Base-by-base conservation (phyloP, 306 rosid species). In the Quercus dentata region DNA sequence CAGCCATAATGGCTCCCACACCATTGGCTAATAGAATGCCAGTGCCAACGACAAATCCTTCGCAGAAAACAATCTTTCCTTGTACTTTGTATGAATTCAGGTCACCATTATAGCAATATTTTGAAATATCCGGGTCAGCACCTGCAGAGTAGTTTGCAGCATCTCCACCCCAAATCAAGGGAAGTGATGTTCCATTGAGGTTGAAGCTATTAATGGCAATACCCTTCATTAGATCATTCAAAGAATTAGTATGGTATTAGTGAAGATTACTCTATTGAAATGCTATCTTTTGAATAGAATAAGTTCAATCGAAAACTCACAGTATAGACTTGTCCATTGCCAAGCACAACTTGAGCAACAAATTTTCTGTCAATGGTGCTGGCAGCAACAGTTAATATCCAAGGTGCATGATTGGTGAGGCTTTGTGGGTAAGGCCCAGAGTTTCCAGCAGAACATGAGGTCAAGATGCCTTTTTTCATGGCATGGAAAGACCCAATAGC, bases 401-500 rank as follows among this genome's bases (percentile, higher is more conserved):
- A 81, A 30, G 85, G 88, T 35, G 88, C 88, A 62, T 51, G 56
- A 74, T 81, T 85, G 28, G 59, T 1, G 51, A 81, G 33, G 3
- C 72, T 3, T 2, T 2, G 21, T 1, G 82, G 80, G 27, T 10
- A 8, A 74, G 85, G 80, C 8, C 88, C 85, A 11, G 51, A 15
- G 63, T 85, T 85, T 46, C 85, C 85, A 54, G 85, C 85, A n/a
- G 87, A 84, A 54, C n/a, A n/a, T 8, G 85, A 76, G 69, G 80
- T 77, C 74, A 84, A 44, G n/a, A 80, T 77, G 18, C 82, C 80
- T 20, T 73, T 55, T 80, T 46, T 84, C 80, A 80, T 80, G 74
- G 87, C 80, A 9, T 77, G 85, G 72, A 79, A 79, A 54, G 87
- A 75, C 25, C 83, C 87, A 38, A 79, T 79, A 27, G 87, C 74